Conservation (phyloP, 169 alveolate genomes). For the Plasmodium billcollinsi region DNA sequence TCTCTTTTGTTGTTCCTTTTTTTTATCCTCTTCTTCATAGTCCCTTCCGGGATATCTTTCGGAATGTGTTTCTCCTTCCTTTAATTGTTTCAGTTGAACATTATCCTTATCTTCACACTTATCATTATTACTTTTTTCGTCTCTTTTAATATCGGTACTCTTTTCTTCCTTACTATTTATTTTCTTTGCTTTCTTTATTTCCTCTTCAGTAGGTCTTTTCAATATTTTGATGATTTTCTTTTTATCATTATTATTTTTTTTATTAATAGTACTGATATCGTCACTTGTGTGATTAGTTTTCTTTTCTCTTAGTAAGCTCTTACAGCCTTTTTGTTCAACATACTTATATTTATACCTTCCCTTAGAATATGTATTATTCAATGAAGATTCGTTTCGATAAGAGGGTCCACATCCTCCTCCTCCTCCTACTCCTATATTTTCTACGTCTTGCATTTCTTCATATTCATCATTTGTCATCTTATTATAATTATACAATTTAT, state of each 20-base stretch:
- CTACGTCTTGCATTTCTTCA: conserved; percentile 3
- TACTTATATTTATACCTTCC: no score
- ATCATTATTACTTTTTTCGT: background rate
- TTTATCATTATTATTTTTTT: conserved; percentile 23
- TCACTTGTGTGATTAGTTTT: background rate
- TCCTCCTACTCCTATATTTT: background rate
- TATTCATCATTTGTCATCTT: background rate
- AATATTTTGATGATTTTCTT: conserved; percentile 34
- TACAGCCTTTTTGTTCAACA: no score
- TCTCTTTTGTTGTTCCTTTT: background rate
- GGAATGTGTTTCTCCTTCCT: background rate
- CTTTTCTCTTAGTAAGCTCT: background rate
- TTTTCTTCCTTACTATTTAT: background rate
- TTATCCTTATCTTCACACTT: background rate
- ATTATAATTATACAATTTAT: conserved; percentile 26
- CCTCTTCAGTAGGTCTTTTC: conserved; percentile 38
- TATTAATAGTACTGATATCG: background rate
- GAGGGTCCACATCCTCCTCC: background rate
- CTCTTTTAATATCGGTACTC: background rate
- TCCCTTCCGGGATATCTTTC: background rate
- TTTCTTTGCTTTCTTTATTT: background rate
- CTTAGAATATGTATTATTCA: no score
- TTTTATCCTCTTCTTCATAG: background rate
- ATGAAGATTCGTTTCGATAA: background rate
- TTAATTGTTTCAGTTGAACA: background rate